Evolutionary conservation across 1,139 yeast species (phyloP), one percentile per base, ranked within the genome.

Genomic region (Kodamaea sp.): DNA sequence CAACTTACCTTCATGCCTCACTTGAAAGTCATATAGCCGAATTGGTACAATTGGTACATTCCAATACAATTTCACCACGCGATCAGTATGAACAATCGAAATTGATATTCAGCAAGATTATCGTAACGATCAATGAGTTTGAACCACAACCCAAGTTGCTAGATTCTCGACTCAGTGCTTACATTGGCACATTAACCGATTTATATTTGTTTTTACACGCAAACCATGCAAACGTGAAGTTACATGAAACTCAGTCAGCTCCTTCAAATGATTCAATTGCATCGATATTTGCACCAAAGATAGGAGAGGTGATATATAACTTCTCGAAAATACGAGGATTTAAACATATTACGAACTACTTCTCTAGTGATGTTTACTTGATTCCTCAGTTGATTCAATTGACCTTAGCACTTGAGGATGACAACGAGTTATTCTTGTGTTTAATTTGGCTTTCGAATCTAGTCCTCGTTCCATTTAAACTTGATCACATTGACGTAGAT

Each of bases 381-480:
- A 56, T 84, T 7, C 67, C 68, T 0, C 42, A 45, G 5, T 51
- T 79, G 2, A 36, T 75, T 20, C 31, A 47, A 4, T 41, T 57
- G 30, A 38, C 62, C 9, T 29, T 32, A 6, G 10, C 35, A 15
- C 11, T 34, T 38, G 22, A 38, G 2, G 31, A 43, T 73, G 96
- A 94, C 65, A 44, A 78, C 43, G 75, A 75, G 31, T 54, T 69
- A 8, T 86, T 78, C 46, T 56, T 81, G 4, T 55, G 80, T 28
- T 58, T 88, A n/a, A 61, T 85, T 6, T 89, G 96, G 96, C 63
- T 87, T 11, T 73, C 84, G 1, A 77, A 82, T 19, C 60, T 88
- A 13, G 74, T 80, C 0, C 59, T 85, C 22, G 79, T 81, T 0
- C 97, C 97, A 0, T 89, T 89, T 51, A 70, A 74, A 3, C 62